Conservation (phyloP, 106 monocot species). For the Dendrobium chrysotoxum region DNA sequence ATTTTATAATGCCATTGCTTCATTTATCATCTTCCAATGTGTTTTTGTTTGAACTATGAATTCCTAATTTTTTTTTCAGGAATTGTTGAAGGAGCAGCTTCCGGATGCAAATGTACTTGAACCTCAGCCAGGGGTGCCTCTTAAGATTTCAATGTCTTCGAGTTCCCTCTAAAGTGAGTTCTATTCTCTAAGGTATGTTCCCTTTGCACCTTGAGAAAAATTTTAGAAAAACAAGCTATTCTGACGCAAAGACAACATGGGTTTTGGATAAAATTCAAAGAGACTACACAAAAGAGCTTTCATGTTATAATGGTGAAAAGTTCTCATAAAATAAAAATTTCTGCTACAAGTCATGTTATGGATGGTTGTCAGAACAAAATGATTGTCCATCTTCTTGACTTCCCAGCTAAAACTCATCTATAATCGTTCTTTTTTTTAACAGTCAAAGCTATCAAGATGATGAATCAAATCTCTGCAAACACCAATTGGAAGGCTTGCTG, state of each 20-base stretch:
- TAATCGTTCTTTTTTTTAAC: not conserved
- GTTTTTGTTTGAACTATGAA: not conserved
- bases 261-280: not conserved
- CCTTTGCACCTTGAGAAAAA: not conserved
- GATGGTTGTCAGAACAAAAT: not conserved
- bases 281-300: not conserved
- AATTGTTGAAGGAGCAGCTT: constrained; percentile 41
- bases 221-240: not conserved
- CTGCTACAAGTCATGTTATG: not conserved
- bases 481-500: not conserved
- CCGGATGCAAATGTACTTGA: constrained; percentile 50
- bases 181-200: not conserved
- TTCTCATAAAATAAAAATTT: not conserved
- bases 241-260: not conserved
- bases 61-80: constrained; percentile 22
- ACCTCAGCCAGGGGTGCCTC: constrained; percentile 51
- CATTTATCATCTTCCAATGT: not conserved
- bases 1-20: not conserved
- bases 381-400: not conserved
- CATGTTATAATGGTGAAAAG: not conserved
- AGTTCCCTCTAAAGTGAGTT: constrained; percentile 1
- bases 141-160: constrained; percentile 37
- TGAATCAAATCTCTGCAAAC: not conserved
- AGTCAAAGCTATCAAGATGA: not conserved
- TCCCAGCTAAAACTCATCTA: no score